Conservation (phyloP, 129 eudicot species). For the Flaveria trinervia region DNA sequence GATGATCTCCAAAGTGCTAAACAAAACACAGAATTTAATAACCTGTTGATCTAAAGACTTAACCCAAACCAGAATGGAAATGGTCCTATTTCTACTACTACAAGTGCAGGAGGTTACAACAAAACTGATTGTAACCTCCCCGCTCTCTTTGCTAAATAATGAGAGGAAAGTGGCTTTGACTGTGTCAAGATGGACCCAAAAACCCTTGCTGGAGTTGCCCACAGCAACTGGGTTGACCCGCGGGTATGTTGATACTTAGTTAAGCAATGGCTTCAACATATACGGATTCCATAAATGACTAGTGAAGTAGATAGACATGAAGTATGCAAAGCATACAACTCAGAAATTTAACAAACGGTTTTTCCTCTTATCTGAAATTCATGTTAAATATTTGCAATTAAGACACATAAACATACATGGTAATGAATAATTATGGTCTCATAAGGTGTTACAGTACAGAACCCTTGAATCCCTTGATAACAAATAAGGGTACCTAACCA, state of each 20-base stretch:
- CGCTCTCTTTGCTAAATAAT: too few species aligned
- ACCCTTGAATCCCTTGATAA: not conserved
- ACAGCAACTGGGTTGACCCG: too few species aligned
- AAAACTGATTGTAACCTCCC: too few species aligned
- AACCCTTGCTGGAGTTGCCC: too few species aligned
- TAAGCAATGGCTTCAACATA: conserved; percentile 5
- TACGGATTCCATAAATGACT: conserved; percentile 5
- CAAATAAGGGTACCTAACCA: not conserved
- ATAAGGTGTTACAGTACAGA: not conserved
- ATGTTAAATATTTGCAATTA: not conserved
- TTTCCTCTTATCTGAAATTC: not conserved
- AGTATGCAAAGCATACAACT: not conserved
- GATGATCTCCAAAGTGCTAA: too few species aligned
- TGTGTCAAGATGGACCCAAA: too few species aligned
- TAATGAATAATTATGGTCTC: not conserved
- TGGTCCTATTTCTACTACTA: too few species aligned
- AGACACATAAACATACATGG: not conserved
- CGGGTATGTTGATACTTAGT: not conserved
- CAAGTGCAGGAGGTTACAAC: too few species aligned
- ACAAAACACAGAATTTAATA: too few species aligned
- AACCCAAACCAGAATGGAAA: too few species aligned
- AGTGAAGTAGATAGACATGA: not conserved
- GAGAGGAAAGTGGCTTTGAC: too few species aligned
- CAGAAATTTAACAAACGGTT: not conserved
- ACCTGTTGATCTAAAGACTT: too few species aligned